phyloP scores from a whole-genome alignment of 371 early-diverging fungal species.

The Lichtheimia hyalospora region DNA sequence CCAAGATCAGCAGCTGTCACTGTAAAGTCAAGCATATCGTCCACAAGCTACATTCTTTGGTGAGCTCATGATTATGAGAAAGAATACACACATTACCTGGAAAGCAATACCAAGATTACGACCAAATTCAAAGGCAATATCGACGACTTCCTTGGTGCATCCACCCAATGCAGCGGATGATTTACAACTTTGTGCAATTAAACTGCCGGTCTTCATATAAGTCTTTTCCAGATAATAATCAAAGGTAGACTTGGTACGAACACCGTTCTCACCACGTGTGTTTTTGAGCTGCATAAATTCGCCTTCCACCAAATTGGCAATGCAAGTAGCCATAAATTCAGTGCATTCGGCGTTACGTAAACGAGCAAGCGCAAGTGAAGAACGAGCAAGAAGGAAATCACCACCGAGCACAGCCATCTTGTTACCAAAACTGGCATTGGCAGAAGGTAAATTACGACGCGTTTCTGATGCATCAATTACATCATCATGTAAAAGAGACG shows the following conservation, averaged over 20 bases:
- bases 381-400: constrained; percentile 91
- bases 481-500: constrained; percentile 94
- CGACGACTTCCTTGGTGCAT: constrained; percentile 64
- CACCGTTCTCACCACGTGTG: constrained; percentile 32
- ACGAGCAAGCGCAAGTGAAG: constrained; percentile 87
- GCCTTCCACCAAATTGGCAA: constrained; percentile 93
- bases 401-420: constrained; percentile 96
- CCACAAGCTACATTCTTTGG: constrained; percentile 63
- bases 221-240: constrained; percentile 93
- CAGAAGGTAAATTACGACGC: constrained; percentile 73
- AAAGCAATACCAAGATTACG: constrained; percentile 91
- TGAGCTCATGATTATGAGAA: no score
- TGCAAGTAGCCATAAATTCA: constrained; percentile 90
- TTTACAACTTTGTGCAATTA: constrained; percentile 93
- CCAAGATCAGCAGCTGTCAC: constrained; percentile 78
- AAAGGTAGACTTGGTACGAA: constrained; percentile 48
- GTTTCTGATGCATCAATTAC: constrained; percentile 77
- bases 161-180: constrained; percentile 88
- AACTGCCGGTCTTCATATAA: constrained; percentile 93
- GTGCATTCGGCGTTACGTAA: constrained; percentile 89
- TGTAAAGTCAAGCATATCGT: constrained; percentile 93
- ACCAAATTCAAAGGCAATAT: constrained; percentile 84
- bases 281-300: constrained; percentile 96
- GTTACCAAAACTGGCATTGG: constrained; percentile 90
- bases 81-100: constrained; percentile 59